These are phyloP conservation scores for Salvia sclarea DNA, from an alignment of 305 asterid genomes.

Conservation along the genomic window DNA sequence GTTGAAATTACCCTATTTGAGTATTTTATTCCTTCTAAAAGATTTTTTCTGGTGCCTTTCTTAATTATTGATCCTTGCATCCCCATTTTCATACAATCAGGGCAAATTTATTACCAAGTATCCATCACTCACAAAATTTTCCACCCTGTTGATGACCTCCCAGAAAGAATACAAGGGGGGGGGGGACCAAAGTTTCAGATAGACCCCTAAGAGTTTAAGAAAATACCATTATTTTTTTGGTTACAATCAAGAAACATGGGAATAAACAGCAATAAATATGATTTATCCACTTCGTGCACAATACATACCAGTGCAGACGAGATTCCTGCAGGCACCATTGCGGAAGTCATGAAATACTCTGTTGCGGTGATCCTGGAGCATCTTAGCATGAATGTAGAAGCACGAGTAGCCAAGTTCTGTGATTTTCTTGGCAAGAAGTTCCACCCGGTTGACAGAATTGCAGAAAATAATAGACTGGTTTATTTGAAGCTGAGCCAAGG, in stretches of 20 bases:
- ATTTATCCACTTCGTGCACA: conserved; percentile 7
- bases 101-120: neutral
- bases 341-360: conserved; percentile 98
- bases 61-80: neutral
- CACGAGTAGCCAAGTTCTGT: conserved; percentile 98
- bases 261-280: conserved; percentile 6
- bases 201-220: neutral
- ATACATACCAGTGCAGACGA: conserved; percentile 91
- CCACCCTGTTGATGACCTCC: conserved; percentile 7
- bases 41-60: neutral
- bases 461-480: conserved; percentile 97
- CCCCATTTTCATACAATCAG: neutral
- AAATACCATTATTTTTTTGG: neutral
- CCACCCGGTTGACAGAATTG: conserved; percentile 98
- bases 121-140: neutral
- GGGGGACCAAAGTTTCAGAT: neutral
- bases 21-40: neutral
- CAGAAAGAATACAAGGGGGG: neutral
- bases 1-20: neutral
- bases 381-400: conserved; percentile 98
- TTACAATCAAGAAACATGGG: conserved; percentile 17
- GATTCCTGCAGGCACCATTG: conserved; percentile 99
- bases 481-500: conserved; percentile 80
- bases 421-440: conserved; percentile 95
- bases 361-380: conserved; percentile 99